A percentile compares a stretch with the other conserved stretches of the same genome.
These are phyloP conservation scores for Anthracocystis setariae DNA, from an alignment of 1,284 basidiomycete species.

Conservation along the genomic window DNA sequence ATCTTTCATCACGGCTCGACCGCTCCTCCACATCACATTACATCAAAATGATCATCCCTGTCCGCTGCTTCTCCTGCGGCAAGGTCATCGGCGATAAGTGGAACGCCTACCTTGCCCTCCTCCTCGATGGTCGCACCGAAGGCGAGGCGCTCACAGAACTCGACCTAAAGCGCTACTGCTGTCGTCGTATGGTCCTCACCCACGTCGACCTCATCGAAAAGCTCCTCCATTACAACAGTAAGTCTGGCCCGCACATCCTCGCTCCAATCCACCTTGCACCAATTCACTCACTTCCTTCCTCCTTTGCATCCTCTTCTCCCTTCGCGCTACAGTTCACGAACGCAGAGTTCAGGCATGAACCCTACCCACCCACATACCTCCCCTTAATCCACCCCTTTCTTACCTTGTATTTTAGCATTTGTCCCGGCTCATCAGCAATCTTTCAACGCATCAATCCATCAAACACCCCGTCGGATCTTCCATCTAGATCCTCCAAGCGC, in stretches of 20 bases:
- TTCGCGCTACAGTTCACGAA: conserved; percentile 31
- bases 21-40: not conserved
- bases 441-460: not conserved
- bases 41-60: conserved; percentile 60
- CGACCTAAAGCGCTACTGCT: conserved; percentile 93
- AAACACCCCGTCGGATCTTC: not conserved
- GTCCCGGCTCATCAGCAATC: not conserved
- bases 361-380: not conserved
- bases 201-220: conserved; percentile 98
- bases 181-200: conserved; percentile 95
- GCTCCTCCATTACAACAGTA: conserved; percentile 93
- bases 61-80: conserved; percentile 67
- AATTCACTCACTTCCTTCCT: not conserved
- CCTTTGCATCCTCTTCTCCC: not conserved
- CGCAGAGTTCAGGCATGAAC: conserved; percentile 35
- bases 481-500: no score
- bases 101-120: conserved; percentile 65
- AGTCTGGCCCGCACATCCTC: no score
- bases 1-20: no score
- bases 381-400: no score
- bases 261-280: no score
- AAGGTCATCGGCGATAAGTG: conserved; percentile 68
- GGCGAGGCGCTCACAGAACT: conserved; percentile 92
- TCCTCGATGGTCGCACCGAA: conserved; percentile 63
- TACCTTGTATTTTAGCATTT: conserved; percentile 43